These are phyloP conservation scores for Ganoderma lingzhi DNA, from an alignment of 1,284 basidiomycete species.

Conservation along the genomic window DNA sequence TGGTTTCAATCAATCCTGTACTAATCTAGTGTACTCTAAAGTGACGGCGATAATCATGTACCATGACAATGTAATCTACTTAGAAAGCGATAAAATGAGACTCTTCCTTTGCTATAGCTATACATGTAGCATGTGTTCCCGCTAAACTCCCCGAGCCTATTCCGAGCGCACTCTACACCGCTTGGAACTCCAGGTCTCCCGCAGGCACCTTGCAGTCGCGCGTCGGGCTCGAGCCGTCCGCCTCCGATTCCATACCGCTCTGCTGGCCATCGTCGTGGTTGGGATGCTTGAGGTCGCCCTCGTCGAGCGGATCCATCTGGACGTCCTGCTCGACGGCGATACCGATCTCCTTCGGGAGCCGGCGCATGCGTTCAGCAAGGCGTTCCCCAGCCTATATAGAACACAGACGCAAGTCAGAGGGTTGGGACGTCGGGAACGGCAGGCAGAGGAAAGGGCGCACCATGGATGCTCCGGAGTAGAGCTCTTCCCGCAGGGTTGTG, in stretches of 20 bases:
- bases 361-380: conserved; percentile 18
- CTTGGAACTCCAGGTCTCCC: not conserved
- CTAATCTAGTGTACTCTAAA: not conserved
- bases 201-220: not conserved
- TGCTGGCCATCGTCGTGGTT: not conserved
- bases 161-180: not conserved
- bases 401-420: not conserved
- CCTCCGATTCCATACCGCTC: not conserved
- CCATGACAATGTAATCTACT: not conserved
- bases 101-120: not conserved
- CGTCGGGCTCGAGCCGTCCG: not conserved
- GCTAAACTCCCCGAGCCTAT: not conserved
- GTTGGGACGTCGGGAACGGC: not conserved
- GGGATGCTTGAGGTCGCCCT: conserved; percentile 19
- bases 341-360: conserved; percentile 21
- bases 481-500: conserved; percentile 25
- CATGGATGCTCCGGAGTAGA: conserved; percentile 13
- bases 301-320: conserved; percentile 18
- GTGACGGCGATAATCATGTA: not conserved
- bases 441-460: conserved; percentile 3
- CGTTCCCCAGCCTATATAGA: conserved; percentile 4
- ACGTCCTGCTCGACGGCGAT: conserved; percentile 25
- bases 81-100: not conserved
- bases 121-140: not conserved
- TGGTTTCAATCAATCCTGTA: not conserved